Conservation (phyloP, 129 eudicot genomes). For the Mikania micrantha region DNA sequence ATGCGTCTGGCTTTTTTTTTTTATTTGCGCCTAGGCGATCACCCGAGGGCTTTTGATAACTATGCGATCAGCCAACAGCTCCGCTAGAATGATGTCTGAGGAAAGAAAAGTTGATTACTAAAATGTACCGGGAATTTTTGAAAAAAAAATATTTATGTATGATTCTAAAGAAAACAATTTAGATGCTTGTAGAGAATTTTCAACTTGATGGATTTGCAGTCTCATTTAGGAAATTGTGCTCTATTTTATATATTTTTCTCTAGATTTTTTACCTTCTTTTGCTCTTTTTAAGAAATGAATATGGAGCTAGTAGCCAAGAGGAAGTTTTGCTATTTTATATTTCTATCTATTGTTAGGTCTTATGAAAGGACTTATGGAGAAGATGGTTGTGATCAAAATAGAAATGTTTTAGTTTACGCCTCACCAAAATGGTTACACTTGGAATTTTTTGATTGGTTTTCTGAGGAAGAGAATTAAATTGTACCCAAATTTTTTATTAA, state of each 20-base stretch:
- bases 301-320: no score
- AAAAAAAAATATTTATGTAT: background rate
- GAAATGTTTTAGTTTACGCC: background rate
- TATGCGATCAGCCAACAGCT: background rate
- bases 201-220: background rate
- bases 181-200: background rate
- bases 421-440: background rate
- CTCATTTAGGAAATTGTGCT: background rate
- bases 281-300: background rate
- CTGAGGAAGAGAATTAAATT: background rate
- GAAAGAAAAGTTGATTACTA: background rate
- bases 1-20: no score
- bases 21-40: no score
- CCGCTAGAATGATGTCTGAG: background rate
- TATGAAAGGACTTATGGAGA: background rate
- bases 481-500: background rate
- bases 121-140: background rate
- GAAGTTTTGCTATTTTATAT: background rate
- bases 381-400: background rate
- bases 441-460: background rate
- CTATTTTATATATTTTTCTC: background rate
- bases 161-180: background rate
- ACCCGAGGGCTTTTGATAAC: no score
- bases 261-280: background rate
- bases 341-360: background rate